Evolutionary conservation across 495 filamentous ascomycete species (phyloP), one percentile per base, ranked within the genome.

Genomic region (Neurospora sp.): DNA sequence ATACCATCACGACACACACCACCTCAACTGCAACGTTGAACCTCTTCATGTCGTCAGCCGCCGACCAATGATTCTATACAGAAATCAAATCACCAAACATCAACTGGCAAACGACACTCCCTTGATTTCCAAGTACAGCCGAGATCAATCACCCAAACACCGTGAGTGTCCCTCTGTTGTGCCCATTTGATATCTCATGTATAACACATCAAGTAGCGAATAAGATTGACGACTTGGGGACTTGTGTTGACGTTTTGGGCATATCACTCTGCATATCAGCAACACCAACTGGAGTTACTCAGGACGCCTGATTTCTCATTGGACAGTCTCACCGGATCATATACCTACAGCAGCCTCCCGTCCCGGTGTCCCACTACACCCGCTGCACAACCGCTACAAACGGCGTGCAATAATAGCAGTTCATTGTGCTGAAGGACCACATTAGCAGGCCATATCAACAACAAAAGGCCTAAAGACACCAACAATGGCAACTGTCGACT

Each of bases 81-180:
- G 20, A 69, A 78, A 75, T 70, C 74, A 74, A 79, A 79, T 78
- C 74, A 44, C 12, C 4, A 41, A 14, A 31, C 39, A 31, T 45
- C 75, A 68, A 76, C 73, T 76, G 72, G 74, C 68, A 44, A 44
- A 10, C 8, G 8, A 20, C 8, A 48, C 44, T 48, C 17, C 1
- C n/a, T 48, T 59, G 20, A 14, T 59, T 59, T 59, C 48, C 53
- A 35, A 35, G 3, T 6, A 65, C 7, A 0, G 1, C 53, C 53
- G 27, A 27, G 1, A 1, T 27, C 27, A 17, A 65, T 65, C 12
- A 7, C 14, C 20, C 20, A 59, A 0, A 59, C 53, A 12, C 1
- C 12, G 53, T 61, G 12, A 61, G 53, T 61, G 2, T 31, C 12
- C 53, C 22, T 16, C 12, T 61, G 53, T 31, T 61, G 53, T 61